Evolutionary conservation across 495 filamentous ascomycete species (phyloP).

Genomic region (Saxophila tyrrhenica): DNA sequence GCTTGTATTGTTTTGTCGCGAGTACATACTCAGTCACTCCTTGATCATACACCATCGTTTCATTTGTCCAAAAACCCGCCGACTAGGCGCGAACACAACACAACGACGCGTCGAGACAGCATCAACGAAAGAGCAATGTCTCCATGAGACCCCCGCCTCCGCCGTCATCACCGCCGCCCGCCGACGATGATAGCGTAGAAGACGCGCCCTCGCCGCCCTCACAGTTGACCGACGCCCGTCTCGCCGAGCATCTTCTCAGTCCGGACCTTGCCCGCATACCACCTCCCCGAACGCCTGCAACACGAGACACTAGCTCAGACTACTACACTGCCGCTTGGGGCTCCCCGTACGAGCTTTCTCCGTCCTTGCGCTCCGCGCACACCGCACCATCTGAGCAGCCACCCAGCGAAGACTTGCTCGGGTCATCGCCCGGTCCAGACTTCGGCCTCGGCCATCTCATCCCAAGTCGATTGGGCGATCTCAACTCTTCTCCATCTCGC

Average conservation of each 20-base stretch:
- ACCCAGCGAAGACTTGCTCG: constrained; percentile 26
- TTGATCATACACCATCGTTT: no score
- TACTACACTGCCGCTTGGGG: constrained; percentile 35
- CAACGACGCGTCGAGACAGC: no score
- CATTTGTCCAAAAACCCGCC: no score
- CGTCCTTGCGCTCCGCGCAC: constrained; percentile 21
- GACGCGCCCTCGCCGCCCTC: not conserved
- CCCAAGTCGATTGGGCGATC: constrained; percentile 22
- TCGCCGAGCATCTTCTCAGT: not conserved
- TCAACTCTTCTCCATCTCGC: not conserved
- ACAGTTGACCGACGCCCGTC: not conserved
- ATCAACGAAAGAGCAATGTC: no score
- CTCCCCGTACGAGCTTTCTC: constrained; percentile 28
- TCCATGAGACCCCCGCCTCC: not conserved
- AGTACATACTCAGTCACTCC: no score
- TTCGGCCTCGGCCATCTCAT: constrained; percentile 31
- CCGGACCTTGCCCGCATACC: not conserved
- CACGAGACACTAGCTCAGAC: constrained; percentile 17
- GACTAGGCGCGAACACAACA: no score
- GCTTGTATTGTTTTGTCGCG: no score
- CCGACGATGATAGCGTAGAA: not conserved
- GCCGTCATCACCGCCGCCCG: not conserved
- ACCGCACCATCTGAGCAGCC: constrained; percentile 16
- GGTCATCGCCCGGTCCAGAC: constrained; percentile 25
- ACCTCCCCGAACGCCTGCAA: constrained; percentile 10